Conservation (phyloP, 169 alveolate species). For the Cyclospora cayetanensis region DNA sequence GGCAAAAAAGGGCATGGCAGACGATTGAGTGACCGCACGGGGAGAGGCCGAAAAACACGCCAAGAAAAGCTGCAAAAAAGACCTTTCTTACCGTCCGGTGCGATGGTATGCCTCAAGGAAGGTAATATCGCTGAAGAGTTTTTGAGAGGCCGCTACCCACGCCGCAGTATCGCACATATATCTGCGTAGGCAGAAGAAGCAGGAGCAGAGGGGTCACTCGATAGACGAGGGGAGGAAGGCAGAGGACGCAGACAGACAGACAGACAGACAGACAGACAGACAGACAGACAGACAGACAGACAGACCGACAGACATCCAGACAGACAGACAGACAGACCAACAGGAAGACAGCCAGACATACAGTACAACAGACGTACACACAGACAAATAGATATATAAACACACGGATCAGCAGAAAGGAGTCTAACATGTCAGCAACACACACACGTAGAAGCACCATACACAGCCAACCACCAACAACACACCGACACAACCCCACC, state of each 20-base stretch:
- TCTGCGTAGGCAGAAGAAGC: background rate
- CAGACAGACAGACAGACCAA: background rate
- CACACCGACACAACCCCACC: too few relatives aligned
- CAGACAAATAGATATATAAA: background rate
- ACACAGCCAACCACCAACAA: too few relatives aligned
- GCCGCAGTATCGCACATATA: slow-evolving; percentile 78
- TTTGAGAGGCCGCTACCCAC: slow-evolving; percentile 64
- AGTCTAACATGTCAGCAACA: too few relatives aligned
- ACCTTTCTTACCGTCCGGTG: slow-evolving; percentile 78
- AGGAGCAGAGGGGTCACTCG: too few relatives aligned
- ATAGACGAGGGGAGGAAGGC: background rate
- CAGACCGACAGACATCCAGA: background rate
- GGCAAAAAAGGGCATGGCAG: background rate
- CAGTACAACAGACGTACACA: background rate
- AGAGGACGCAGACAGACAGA: background rate
- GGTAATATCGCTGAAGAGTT: slow-evolving; percentile 78
- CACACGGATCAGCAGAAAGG: too few relatives aligned
- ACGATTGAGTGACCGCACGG: background rate
- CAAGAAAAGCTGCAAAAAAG: background rate
- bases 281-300: background rate
- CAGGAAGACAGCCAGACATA: background rate
- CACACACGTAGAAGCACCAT: too few relatives aligned
- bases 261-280: background rate
- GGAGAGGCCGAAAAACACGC: background rate
- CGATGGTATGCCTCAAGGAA: slow-evolving; percentile 83